phyloP scores from a whole-genome alignment of 2,329 filamentous ascomycete species.

The Chlorencoelia australis region DNA sequence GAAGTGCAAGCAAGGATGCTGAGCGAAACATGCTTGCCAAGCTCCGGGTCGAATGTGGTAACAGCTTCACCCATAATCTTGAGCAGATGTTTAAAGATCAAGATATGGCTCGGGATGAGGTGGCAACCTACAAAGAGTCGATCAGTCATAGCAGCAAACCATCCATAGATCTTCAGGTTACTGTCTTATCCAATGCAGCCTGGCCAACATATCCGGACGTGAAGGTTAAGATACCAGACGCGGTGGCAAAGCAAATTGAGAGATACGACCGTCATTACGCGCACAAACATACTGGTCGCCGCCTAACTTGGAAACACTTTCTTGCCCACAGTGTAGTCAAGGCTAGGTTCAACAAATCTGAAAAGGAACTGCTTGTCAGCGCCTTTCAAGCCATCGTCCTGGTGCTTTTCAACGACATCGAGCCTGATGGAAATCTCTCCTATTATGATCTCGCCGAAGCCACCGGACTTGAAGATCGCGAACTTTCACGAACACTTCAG shows the following conservation, averaged over 20 bases:
- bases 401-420: constrained; percentile 73
- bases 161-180: constrained; percentile 68
- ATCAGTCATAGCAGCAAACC: constrained; percentile 41
- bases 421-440: constrained; percentile 50
- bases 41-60: constrained; percentile 85
- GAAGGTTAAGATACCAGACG: constrained; percentile 60
- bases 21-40: constrained; percentile 92
- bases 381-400: constrained; percentile 89
- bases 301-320: constrained; percentile 83
- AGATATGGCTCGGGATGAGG: constrained; percentile 84
- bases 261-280: constrained; percentile 82
- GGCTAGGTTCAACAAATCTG: constrained; percentile 66
- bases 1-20: constrained; percentile 88
- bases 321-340: constrained; percentile 85
- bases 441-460: constrained; percentile 67
- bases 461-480: constrained; percentile 64
- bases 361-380: constrained; percentile 83
- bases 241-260: constrained; percentile 66
- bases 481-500: constrained; percentile 84
- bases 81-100: constrained; percentile 99
- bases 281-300: constrained; percentile 77
- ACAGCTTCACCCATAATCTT: constrained; percentile 89
- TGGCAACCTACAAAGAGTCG: constrained; percentile 72
- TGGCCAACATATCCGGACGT: constrained; percentile 87
- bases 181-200: constrained; percentile 78